Base-by-base conservation (phyloP, 441 rosid species). In the Erodium texanum region DNA sequence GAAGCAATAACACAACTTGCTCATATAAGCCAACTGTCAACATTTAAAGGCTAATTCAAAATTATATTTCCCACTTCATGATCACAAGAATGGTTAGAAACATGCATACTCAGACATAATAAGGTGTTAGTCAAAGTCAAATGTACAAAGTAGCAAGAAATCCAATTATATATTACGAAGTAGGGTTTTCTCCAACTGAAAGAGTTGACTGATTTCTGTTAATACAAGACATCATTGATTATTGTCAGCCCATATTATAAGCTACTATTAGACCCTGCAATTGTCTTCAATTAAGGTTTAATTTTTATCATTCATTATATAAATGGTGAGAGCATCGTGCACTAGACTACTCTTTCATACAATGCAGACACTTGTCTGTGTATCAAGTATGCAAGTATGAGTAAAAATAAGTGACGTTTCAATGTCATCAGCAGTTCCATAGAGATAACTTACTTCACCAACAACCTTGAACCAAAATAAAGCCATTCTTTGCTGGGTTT, bases 381-480 rank as follows among this genome's bases (percentile, higher is more conserved):
- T 10, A n/a, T n/a, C n/a, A n/a, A n/a, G n/a, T n/a, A 54, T 54
- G 19, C 23, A 54, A 0, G 43, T 72, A 18, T 34, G 54, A 45
- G 18, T 34, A 32, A 38, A 69, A 20, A 64, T 18, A 62, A 69
- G 20, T 62, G 36, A 62, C 72, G 29, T 68, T 67, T 68, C 24
- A 19, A 38, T 19, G 61, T 19, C 20, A 23, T 4, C 41, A 41
- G 68, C 61, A 65, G 45, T 38, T 38, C 9, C 45, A 38, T 10
- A 38, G 45, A 7, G 45, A 38, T 6, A 38, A 80, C 97, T 88
- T 78, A 89, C 99, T 80, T 91, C 97, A 36, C 77, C 78, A 76
- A 94, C 88, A 72, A 88, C 82, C 79, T 71, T 88, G 85, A 80
- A 78, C 99, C 99, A 94, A 78, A 94, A 80, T 73, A 86, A 73